Conservation (phyloP, 139 green algal species). For the Closterium sp. region DNA sequence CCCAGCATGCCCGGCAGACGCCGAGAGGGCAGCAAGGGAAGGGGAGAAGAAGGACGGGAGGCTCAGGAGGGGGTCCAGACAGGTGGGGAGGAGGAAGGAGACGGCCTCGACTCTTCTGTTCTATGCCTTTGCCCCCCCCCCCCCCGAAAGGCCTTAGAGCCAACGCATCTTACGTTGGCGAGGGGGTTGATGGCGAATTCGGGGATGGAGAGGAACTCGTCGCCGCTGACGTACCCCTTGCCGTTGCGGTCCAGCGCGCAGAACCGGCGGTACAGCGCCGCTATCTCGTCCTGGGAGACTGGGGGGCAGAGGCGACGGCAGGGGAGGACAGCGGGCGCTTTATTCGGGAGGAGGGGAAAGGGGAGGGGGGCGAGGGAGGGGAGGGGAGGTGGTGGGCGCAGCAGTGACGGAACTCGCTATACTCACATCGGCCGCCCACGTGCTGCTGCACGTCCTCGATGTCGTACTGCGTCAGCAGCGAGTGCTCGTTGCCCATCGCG, state of each 20-base stretch:
- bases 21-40: neutral
- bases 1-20: conserved; percentile 78
- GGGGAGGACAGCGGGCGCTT: neutral
- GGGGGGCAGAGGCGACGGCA: neutral
- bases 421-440: conserved; percentile 54
- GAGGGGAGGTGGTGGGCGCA: neutral
- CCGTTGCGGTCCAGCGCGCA: conserved; percentile 76
- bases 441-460: conserved; percentile 81
- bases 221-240: conserved; percentile 87
- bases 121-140: too few species aligned
- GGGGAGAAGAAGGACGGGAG: too few species aligned
- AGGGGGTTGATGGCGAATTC: conserved; percentile 74
- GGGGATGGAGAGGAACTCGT: conserved; percentile 88
- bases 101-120: too few species aligned
- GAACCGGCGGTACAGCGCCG: conserved; percentile 86
- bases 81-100: too few species aligned
- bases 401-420: neutral
- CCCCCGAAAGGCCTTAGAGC: too few species aligned
- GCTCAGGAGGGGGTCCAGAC: too few species aligned
- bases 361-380: neutral
- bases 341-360: neutral
- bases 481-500: conserved; percentile 38
- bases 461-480: conserved; percentile 80
- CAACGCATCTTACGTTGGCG: too few species aligned
- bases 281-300: conserved; percentile 71